These are phyloP conservation scores for Dunaliella primolecta DNA, from an alignment of 139 green algal genomes.

Conservation along the genomic window DNA sequence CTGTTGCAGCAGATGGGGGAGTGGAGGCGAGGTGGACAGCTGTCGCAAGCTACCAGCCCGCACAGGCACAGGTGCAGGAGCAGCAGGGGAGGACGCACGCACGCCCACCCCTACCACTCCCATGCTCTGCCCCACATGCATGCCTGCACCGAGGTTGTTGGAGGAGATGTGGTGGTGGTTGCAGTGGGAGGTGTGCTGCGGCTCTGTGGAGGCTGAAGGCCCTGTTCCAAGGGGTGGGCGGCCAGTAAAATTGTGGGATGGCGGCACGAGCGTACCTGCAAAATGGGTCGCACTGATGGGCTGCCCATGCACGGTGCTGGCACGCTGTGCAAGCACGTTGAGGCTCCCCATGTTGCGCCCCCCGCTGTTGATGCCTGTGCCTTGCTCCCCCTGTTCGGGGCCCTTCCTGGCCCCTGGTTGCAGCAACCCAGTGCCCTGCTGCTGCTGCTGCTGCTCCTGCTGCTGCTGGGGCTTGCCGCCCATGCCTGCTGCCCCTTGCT, in stretches of 20 bases:
- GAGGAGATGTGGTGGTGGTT: not conserved
- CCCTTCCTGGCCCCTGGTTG: too few relatives aligned
- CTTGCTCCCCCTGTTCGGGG: too few relatives aligned
- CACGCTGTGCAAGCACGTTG: not conserved
- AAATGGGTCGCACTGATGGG: too few relatives aligned
- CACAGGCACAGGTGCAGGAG: not conserved
- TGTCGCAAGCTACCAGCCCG: not conserved
- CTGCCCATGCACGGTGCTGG: not conserved
- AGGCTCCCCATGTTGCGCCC: not conserved
- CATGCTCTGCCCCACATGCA: not conserved
- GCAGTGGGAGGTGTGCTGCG: too few relatives aligned
- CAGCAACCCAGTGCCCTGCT: not conserved
- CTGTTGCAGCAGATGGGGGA: not conserved
- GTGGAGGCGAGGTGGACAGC: too few relatives aligned
- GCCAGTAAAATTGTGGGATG: too few relatives aligned
- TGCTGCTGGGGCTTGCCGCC: not conserved
- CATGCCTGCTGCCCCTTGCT: not conserved
- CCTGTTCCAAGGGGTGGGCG: too few relatives aligned
- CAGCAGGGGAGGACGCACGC: not conserved
- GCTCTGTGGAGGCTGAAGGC: too few relatives aligned
- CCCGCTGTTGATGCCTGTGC: too few relatives aligned
- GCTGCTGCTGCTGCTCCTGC: not conserved
- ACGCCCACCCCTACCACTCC: not conserved
- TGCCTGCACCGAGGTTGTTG: too few relatives aligned
- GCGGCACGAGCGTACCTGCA: too few relatives aligned